Evolutionary conservation across 768 basidiomycete genomes (phyloP), one percentile per base, ranked within the genome.

Genomic region (Pseudohyphozyma bogoriensis): DNA sequence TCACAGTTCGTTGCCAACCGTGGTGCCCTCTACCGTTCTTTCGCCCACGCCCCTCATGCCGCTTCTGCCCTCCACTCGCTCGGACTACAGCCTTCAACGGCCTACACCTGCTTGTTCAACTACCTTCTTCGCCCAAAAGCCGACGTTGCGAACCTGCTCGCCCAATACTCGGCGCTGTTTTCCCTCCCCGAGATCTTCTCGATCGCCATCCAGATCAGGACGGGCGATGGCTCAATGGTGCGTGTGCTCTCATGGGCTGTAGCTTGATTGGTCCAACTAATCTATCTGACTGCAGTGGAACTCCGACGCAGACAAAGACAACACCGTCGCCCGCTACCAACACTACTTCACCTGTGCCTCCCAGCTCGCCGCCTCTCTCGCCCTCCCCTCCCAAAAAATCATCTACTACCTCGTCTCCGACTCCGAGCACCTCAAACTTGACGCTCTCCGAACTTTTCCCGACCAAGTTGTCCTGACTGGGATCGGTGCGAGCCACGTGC

Each of bases 401-500:
- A 16, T 64, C 32, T 60, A 53, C 59, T 64, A 60, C 52, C 56
- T 64, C 46, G 44, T 57, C 39, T 50, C 42, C 40, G 61, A 62
- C 39, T 58, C 59, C 24, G 16, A 51, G 9, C 22, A 10, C 1
- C 63, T 64, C 56, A 58, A 64, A 36, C 28, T n/a, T 1, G 47
- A 51, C 46, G 63, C 56, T 2, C 49, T 64, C 12, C 29, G 16
- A 1, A 37, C 28, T 0, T 55, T 31, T 47, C 46, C 46, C 12
- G 63, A 60, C 40, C 42, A 47, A 20, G 56, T 64, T 40, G 56
- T 64, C 32, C 56, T 64, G 13, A 60, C 59, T 24, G 63, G 63
- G 0, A 4, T 64, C 46, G 35, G 39, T 51, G 52, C 59, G 59
- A 26, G 59, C 36, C 33, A 58, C n/a, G n/a, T n/a, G n/a, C n/a